These are phyloP conservation scores for Hypoxylon perforatum DNA, from an alignment of 495 filamentous ascomycete genomes.

Conservation along the genomic window DNA sequence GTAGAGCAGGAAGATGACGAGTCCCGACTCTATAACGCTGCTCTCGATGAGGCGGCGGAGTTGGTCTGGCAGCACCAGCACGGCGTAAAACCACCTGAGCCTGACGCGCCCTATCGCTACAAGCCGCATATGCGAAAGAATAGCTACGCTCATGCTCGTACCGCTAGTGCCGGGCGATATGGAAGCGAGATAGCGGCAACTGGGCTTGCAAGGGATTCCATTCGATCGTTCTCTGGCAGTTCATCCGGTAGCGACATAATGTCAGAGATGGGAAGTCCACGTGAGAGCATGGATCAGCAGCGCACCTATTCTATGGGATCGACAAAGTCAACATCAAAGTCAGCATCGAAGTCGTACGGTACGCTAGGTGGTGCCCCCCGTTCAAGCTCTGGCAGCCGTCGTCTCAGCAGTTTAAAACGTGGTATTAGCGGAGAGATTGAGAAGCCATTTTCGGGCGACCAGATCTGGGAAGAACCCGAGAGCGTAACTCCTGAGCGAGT, in stretches of 20 bases:
- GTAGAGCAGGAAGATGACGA: slow-evolving; percentile 66
- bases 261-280: slow-evolving; percentile 38
- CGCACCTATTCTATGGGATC: slow-evolving; percentile 32
- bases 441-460: slow-evolving; percentile 74
- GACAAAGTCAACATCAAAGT: slow-evolving; percentile 38
- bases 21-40: slow-evolving; percentile 73
- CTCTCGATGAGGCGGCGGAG: slow-evolving; percentile 87
- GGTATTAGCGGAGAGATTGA: slow-evolving; percentile 68
- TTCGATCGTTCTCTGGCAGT: slow-evolving; percentile 60
- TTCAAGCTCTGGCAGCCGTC: slow-evolving; percentile 42
- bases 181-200: slow-evolving; percentile 59
- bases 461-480: slow-evolving; percentile 89
- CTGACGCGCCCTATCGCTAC: slow-evolving; percentile 73
- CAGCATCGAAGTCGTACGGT: slow-evolving; percentile 43
- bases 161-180: slow-evolving; percentile 66
- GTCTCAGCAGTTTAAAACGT: slow-evolving; percentile 62
- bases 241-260: slow-evolving; percentile 60
- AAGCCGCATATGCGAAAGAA: slow-evolving; percentile 69
- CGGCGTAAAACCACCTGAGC: slow-evolving; percentile 62
- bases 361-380: slow-evolving; percentile 36
- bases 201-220: slow-evolving; percentile 59
- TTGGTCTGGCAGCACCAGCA: slow-evolving; percentile 87
- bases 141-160: slow-evolving; percentile 70
- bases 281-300: slow-evolving; percentile 47
- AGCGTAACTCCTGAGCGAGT: slow-evolving; percentile 46